Evolutionary conservation across 2,329 filamentous ascomycete genomes (phyloP).

Genomic region (Cladosporium cucumerinum): DNA sequence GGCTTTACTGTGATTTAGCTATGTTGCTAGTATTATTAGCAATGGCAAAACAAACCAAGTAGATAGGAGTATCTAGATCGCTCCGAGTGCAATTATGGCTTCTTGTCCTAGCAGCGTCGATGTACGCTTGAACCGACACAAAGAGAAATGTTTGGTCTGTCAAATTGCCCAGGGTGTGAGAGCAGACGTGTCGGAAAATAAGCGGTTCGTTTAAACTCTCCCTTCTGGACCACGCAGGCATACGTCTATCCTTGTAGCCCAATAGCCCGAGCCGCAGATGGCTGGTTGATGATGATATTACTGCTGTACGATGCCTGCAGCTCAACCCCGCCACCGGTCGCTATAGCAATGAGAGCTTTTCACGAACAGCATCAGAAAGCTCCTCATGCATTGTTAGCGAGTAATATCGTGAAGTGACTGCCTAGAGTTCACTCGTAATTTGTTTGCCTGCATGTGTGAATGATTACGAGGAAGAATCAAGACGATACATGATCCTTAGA

Average conservation of each 20-base stretch:
- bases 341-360: slow-evolving; percentile 1
- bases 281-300: background rate
- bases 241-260: background rate
- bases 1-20: background rate
- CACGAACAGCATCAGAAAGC: background rate
- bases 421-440: too few species aligned
- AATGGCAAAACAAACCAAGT: too few species aligned
- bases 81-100: too few species aligned
- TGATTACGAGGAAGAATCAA: background rate
- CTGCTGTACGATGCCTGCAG: background rate
- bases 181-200: background rate
- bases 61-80: too few species aligned
- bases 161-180: background rate
- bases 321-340: background rate
- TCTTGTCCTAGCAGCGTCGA: background rate
- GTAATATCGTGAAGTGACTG: background rate
- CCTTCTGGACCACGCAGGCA: background rate
- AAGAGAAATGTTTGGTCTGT: background rate
- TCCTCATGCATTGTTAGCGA: background rate
- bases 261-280: background rate
- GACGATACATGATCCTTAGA: background rate
- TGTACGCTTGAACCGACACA: background rate
- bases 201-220: background rate
- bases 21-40: too few species aligned
- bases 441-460: background rate